Conservation (phyloP, 805 yeast genomes). For the Schwanniomyces vanrijiae region DNA sequence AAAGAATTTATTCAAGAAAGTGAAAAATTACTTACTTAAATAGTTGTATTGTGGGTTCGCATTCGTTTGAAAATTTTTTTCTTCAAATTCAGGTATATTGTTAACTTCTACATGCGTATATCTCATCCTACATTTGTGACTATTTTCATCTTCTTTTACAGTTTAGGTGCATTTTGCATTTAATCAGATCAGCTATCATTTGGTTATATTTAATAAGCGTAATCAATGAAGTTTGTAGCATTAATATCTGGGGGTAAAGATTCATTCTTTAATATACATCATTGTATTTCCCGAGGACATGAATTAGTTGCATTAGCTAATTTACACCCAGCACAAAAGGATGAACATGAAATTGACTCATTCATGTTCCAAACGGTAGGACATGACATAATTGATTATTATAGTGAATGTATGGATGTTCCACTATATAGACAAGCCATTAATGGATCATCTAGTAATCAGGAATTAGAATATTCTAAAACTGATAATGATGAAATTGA, state of each 20-base stretch:
- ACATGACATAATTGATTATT: conserved; percentile 67
- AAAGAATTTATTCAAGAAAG: conserved; percentile 9
- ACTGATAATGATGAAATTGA: conserved; percentile 85
- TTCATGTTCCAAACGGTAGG: conserved; percentile 99
- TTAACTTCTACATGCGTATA: not conserved
- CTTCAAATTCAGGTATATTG: not conserved
- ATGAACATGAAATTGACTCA: conserved; percentile 74
- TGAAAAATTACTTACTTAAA: conserved; percentile 1
- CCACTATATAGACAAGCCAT: conserved; percentile 78
- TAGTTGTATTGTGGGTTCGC: not conserved
- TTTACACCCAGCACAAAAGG: conserved; percentile 46
- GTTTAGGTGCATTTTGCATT: not conserved
- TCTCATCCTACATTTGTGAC: not conserved
- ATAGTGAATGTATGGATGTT: conserved; percentile 68
- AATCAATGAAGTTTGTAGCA: conserved; percentile 85
- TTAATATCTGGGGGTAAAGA: conserved; percentile 95
- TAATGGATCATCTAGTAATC: conserved; percentile 60
- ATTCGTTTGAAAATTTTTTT: conserved; percentile 1
- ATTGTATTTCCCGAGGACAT: conserved; percentile 85
- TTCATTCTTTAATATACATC: conserved; percentile 85
- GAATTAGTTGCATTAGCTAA: conserved; percentile 84
- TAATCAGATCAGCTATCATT: not conserved
- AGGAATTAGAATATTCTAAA: conserved; percentile 63
- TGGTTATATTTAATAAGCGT: not conserved
- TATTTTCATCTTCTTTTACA: conserved; percentile 2